phyloP scores from a whole-genome alignment of 306 rosid species.

The Rubus idaeus region DNA sequence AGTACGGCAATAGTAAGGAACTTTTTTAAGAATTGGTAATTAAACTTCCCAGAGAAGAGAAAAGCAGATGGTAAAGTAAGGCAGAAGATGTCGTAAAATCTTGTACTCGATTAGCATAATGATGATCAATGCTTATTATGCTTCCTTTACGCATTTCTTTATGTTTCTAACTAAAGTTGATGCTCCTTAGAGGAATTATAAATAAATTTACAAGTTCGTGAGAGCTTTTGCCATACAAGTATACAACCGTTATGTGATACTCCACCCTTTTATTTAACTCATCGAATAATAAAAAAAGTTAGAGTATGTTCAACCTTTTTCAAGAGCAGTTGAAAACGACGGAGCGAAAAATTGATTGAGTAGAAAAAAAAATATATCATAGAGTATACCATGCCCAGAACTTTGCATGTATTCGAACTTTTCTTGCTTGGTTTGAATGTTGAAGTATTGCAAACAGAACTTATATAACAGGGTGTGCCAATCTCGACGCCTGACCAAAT shows the following conservation, averaged over 20 bases:
- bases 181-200: constrained; percentile 19
- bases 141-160: constrained; percentile 22
- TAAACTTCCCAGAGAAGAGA: constrained; percentile 48
- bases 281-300: not conserved
- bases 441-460: not conserved
- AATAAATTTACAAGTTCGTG: not conserved
- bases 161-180: constrained; percentile 26
- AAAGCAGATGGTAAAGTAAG: constrained; percentile 33
- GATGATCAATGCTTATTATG: constrained; percentile 33
- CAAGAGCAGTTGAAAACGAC: no score
- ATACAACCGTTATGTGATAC: not conserved
- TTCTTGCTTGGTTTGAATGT: not conserved
- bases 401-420: not conserved
- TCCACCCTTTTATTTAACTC: not conserved
- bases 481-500: not conserved
- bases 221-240: not conserved
- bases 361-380: not conserved
- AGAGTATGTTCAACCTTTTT: not conserved
- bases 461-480: not conserved
- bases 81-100: constrained; percentile 17
- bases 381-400: not conserved
- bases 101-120: constrained; percentile 37
- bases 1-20: not conserved
- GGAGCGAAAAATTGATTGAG: no score
- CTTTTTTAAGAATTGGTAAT: constrained; percentile 4